phyloP scores from a whole-genome alignment of 768 basidiomycete species.

The Dioszegia hungarica region DNA sequence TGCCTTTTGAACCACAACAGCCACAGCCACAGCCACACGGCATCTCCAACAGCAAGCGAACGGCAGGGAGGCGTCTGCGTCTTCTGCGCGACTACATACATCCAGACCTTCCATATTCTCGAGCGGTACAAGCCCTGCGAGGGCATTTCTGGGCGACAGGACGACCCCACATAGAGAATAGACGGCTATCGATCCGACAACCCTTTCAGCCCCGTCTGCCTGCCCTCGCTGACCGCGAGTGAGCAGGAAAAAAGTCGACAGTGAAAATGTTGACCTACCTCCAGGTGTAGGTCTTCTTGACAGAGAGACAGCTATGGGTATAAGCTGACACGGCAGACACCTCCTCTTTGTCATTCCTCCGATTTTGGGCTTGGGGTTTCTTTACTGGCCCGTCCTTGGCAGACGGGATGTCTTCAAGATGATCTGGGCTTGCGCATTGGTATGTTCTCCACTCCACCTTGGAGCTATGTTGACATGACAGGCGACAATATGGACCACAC shows the following conservation, averaged over 20 bases:
- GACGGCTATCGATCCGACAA: not conserved
- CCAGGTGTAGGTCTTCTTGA: slow-evolving; percentile 21
- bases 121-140: too few species aligned
- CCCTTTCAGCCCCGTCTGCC: not conserved
- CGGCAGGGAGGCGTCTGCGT: too few species aligned
- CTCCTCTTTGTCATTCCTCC: slow-evolving; percentile 40
- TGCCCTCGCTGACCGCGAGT: not conserved
- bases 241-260: not conserved
- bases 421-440: slow-evolving; percentile 38
- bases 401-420: slow-evolving; percentile 42
- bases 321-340: slow-evolving; percentile 20
- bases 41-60: too few species aligned
- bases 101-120: too few species aligned
- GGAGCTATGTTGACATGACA: slow-evolving; percentile 3
- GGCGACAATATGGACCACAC: slow-evolving; percentile 47
- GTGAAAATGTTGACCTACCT: slow-evolving; percentile 28
- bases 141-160: not conserved
- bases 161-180: too few species aligned
- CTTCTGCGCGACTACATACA: too few species aligned
- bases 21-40: too few species aligned
- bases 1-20: too few species aligned
- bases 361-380: slow-evolving; percentile 23
- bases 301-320: not conserved
- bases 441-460: slow-evolving; percentile 10
- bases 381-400: slow-evolving; percentile 38